Evolutionary conservation across 768 basidiomycete species (phyloP).

Genomic region (Pulveroboletus frians): DNA sequence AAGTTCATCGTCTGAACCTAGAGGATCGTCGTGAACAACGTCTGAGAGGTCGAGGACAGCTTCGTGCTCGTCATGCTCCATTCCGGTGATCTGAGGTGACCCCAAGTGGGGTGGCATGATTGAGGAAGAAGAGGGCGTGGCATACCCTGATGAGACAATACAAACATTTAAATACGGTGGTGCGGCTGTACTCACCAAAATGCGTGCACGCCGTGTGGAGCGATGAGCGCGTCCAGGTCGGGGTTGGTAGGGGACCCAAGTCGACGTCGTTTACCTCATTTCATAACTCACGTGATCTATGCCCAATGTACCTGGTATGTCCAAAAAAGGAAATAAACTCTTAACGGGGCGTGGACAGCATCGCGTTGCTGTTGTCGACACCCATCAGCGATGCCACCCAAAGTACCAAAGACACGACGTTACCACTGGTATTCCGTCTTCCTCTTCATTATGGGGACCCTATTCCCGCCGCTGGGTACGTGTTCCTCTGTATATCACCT

Average conservation of each 20-base stretch:
- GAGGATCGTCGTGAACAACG: slow-evolving; percentile 76
- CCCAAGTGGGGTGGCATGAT: neutral
- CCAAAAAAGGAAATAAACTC: slow-evolving; percentile 6
- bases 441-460: slow-evolving; percentile 82
- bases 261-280: slow-evolving; percentile 25
- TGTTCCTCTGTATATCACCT: neutral
- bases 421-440: slow-evolving; percentile 80
- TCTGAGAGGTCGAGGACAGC: slow-evolving; percentile 73
- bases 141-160: neutral
- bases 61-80: slow-evolving; percentile 53
- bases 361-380: neutral
- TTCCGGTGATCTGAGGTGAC: slow-evolving; percentile 20
- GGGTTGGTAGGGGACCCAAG: slow-evolving; percentile 6
- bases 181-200: slow-evolving; percentile 12
- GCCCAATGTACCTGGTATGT: slow-evolving; percentile 1
- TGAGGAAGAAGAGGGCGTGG: neutral
- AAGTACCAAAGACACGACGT: slow-evolving; percentile 52
- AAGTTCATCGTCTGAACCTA: slow-evolving; percentile 50
- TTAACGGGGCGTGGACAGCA: neutral
- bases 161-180: neutral
- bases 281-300: slow-evolving; percentile 21
- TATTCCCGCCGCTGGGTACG: slow-evolving; percentile 87
- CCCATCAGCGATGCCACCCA: slow-evolving; percentile 33
- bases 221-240: slow-evolving; percentile 21
- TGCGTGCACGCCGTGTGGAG: slow-evolving; percentile 16